Evolutionary conservation across 805 yeast genomes (phyloP).

Genomic region (Metschnikowia vanudenii): DNA sequence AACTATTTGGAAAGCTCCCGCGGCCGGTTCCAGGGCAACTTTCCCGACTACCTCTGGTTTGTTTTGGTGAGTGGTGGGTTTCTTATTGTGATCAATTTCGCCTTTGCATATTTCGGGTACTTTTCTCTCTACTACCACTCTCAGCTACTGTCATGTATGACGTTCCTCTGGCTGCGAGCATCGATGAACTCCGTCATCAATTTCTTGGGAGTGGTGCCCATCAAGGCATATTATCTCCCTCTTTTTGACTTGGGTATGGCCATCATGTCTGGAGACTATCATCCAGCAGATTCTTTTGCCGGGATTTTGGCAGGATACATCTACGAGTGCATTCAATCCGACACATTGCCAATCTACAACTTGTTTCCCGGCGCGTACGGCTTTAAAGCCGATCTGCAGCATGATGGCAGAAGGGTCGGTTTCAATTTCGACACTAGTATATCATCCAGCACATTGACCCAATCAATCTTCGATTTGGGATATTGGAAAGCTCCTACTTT

Average conservation of each 20-base stretch:
- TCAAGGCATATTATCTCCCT: conserved; percentile 57
- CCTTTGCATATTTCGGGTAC: conserved; percentile 12
- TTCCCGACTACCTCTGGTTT: conserved; percentile 59
- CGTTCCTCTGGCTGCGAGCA: conserved; percentile 61
- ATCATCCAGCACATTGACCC: conserved; percentile 12
- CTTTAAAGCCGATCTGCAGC: background rate
- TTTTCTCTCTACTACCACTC: conserved; percentile 27
- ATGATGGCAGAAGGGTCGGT: conserved; percentile 30
- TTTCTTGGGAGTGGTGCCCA: conserved; percentile 51
- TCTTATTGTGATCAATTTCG: conserved; percentile 36
- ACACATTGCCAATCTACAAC: conserved; percentile 45
- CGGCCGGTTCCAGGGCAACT: conserved; percentile 46
- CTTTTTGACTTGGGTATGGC: conserved; percentile 33
- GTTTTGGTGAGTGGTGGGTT: conserved; percentile 48
- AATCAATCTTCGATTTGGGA: conserved; percentile 49
- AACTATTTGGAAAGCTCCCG: conserved; percentile 48
- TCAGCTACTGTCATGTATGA: conserved; percentile 52
- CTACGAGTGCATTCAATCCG: conserved; percentile 61
- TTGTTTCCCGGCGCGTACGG: conserved; percentile 34
- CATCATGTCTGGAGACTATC: conserved; percentile 43
- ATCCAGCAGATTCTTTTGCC: conserved; percentile 39
- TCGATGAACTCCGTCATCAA: conserved; percentile 52
- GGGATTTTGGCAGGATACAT: conserved; percentile 59
- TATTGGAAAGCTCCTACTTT: conserved; percentile 55
- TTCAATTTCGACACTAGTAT: conserved; percentile 17